Evolutionary conservation across 768 basidiomycete species (phyloP).

Genomic region (Mycena venus): DNA sequence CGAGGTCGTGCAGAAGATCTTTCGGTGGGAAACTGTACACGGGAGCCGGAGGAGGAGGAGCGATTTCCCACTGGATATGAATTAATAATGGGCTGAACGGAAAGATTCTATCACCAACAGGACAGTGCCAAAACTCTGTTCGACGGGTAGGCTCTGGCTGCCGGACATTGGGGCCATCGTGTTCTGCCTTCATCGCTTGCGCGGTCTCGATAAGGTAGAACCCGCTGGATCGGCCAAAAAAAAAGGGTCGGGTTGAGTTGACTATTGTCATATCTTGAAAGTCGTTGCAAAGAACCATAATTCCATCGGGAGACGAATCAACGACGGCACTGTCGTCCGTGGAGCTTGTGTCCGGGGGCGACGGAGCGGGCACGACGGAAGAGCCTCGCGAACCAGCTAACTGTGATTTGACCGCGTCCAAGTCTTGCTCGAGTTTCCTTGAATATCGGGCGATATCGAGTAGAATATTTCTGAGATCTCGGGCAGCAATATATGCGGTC

Average conservation of each 20-base stretch:
- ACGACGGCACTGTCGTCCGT: background rate
- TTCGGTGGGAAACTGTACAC: conserved; percentile 42
- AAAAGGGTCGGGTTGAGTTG: conserved; percentile 24
- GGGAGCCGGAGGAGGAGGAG: background rate
- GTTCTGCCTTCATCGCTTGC: conserved; percentile 54
- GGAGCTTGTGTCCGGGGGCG: background rate
- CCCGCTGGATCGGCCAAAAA: conserved; percentile 46
- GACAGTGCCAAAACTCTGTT: conserved; percentile 37
- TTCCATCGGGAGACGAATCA: conserved; percentile 18
- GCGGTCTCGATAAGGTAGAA: conserved; percentile 48
- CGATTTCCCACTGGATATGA: conserved; percentile 21
- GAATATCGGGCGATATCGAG: conserved; percentile 30
- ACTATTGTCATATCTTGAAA: conserved; percentile 4
- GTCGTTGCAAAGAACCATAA: conserved; percentile 8
- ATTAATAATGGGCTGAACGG: background rate
- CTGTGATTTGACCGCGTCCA: background rate
- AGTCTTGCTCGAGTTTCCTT: conserved; percentile 17
- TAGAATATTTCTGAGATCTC: conserved; percentile 23
- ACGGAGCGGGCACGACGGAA: background rate
- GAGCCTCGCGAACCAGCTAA: background rate
- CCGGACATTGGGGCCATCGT: conserved; percentile 39
- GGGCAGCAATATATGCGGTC: conserved; percentile 28
- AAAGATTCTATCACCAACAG: conserved; percentile 36
- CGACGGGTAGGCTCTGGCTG: conserved; percentile 15
- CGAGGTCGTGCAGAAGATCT: conserved; percentile 54